A percentile compares a stretch with the other conserved stretches of the same genome.
phyloP scores from a whole-genome alignment of 2,329 filamentous ascomycete genomes.

The Calonectria honghensis region DNA sequence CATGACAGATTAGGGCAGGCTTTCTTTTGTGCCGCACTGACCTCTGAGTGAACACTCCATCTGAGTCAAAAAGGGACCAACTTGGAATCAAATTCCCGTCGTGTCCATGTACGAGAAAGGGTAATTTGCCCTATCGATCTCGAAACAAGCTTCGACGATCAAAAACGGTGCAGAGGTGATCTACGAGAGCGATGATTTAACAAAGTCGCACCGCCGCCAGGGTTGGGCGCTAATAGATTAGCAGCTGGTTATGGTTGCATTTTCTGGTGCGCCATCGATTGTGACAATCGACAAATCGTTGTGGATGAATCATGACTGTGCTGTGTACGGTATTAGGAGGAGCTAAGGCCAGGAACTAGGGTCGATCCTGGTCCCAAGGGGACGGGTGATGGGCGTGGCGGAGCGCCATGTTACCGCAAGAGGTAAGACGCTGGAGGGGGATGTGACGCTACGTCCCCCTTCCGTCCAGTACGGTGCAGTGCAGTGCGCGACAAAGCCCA shows the following conservation, averaged over 20 bases:
- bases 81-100: constrained; percentile 1
- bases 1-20: constrained; percentile 8
- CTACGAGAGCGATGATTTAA: background rate
- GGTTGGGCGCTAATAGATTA: constrained; percentile 15
- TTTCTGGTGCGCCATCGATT: constrained; percentile 10
- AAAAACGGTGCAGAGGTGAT: no score
- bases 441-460: background rate
- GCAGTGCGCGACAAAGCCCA: background rate
- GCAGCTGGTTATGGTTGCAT: constrained; percentile 26
- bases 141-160: background rate
- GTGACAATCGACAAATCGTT: constrained; percentile 17
- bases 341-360: constrained; percentile 13
- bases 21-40: constrained; percentile 1
- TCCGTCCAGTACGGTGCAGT: background rate
- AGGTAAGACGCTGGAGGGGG: constrained; percentile 18
- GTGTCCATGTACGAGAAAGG: background rate
- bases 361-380: constrained; percentile 31
- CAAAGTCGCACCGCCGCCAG: background rate
- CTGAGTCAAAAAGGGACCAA: background rate
- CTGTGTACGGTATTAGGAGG: background rate
- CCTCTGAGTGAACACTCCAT: constrained; percentile 1
- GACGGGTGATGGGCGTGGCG: constrained; percentile 26
- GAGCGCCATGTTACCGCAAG: constrained; percentile 25
- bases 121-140: background rate
- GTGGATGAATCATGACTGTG: constrained; percentile 32